phyloP scores from a whole-genome alignment of 257 asterid species.

The Petunia secreta region DNA sequence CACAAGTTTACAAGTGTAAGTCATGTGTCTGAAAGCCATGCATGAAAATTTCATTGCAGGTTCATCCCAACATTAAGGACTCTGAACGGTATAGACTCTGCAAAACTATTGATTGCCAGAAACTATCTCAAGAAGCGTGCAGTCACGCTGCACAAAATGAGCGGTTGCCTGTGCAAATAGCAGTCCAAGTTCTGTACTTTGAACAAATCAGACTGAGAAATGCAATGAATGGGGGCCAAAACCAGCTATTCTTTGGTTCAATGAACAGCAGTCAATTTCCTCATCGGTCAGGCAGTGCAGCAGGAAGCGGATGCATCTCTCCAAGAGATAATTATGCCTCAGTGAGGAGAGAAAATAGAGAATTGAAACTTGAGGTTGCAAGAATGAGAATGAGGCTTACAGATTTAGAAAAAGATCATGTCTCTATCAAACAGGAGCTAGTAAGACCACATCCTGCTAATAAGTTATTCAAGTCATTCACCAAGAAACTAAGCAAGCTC shows the following conservation, averaged over 20 bases:
- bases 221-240: constrained; percentile 84
- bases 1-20: background rate
- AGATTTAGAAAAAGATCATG: constrained; percentile 90
- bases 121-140: constrained; percentile 92
- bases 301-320: constrained; percentile 90
- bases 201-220: constrained; percentile 86
- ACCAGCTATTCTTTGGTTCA: constrained; percentile 68
- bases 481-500: constrained; percentile 70
- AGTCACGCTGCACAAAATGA: constrained; percentile 98
- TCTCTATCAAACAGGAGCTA: constrained; percentile 84
- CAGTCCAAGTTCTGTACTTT: constrained; percentile 91
- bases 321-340: constrained; percentile 96
- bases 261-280: constrained; percentile 56
- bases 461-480: constrained; percentile 66
- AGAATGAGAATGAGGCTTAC: constrained; percentile 96
- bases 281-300: constrained; percentile 77
- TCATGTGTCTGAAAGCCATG: background rate
- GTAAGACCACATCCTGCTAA: constrained; percentile 72
- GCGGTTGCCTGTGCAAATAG: constrained; percentile 87
- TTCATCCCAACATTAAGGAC: constrained; percentile 87
- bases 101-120: constrained; percentile 84
- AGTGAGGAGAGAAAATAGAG: constrained; percentile 86
- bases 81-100: constrained; percentile 82
- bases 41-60: constrained; percentile 44
- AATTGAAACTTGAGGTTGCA: constrained; percentile 88